A percentile compares a stretch with the other conserved stretches of the same genome.
Evolutionary conservation across 2,329 filamentous ascomycete species (phyloP).

Genomic region (Plectosphaerella sp.): DNA sequence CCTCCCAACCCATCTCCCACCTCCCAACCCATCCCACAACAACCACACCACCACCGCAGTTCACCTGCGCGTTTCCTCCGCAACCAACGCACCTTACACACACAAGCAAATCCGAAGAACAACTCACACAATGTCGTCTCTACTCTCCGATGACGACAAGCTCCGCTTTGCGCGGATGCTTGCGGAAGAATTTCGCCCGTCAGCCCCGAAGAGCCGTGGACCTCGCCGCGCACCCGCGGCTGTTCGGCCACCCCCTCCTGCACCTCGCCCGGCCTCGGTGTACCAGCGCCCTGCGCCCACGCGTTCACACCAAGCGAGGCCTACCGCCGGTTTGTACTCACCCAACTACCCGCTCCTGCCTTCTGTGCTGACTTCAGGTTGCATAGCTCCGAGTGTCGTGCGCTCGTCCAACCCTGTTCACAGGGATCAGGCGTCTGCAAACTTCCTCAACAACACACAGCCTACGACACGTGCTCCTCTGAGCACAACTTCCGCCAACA

Average conservation of each 20-base stretch:
- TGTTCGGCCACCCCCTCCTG: background rate
- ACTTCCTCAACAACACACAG: too few relatives aligned
- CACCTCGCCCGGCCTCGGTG: background rate
- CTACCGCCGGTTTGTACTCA: too few relatives aligned
- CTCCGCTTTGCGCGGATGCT: background rate
- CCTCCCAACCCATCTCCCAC: background rate
- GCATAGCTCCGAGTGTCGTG: too few relatives aligned
- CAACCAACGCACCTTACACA: background rate
- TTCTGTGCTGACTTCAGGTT: too few relatives aligned
- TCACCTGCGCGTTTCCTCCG: background rate
- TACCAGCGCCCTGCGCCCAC: too few relatives aligned
- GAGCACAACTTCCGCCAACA: too few relatives aligned
- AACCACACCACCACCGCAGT: too few relatives aligned
- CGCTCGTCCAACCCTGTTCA: too few relatives aligned
- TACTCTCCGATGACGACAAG: background rate
- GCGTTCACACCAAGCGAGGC: background rate
- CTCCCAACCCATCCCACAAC: background rate
- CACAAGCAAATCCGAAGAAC: background rate
- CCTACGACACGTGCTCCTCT: too few relatives aligned
- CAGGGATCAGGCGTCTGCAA: too few relatives aligned
- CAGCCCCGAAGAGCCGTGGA: background rate
- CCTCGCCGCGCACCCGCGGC: background rate
- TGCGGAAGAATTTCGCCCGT: background rate
- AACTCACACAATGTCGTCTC: too few relatives aligned
- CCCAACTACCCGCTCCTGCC: too few relatives aligned